Evolutionary conservation across 345 rosid species (phyloP).

Genomic region (Odontarrhena argentea): DNA sequence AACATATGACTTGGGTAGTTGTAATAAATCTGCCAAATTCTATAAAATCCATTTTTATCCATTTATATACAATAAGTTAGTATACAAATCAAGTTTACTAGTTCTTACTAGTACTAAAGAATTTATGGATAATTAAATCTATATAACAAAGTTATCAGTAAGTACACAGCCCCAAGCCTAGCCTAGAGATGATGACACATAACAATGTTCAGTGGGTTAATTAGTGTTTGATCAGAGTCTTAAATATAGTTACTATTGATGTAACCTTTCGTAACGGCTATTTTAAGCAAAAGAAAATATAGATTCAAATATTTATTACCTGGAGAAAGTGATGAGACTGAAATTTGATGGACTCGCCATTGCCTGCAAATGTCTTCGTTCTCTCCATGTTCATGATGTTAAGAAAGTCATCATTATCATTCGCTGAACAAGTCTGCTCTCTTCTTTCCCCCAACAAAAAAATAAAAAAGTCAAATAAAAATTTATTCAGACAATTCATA

Average conservation of each 20-base stretch:
- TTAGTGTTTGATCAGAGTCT: conserved; percentile 23
- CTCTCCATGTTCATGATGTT: conserved; percentile 44
- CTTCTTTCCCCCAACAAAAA: conserved; percentile 25
- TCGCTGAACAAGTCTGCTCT: conserved; percentile 40
- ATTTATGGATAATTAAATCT: neutral
- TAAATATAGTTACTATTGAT: conserved; percentile 17
- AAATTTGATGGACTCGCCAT: conserved; percentile 41
- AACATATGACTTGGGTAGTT: neutral
- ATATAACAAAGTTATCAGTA: neutral
- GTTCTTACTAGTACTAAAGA: neutral
- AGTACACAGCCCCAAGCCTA: conserved; percentile 20
- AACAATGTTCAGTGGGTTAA: conserved; percentile 33
- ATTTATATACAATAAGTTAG: neutral
- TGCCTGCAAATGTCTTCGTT: conserved; percentile 42
- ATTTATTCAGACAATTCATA: conserved; percentile 33
- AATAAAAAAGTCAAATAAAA: neutral
- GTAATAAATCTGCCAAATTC: conserved; percentile 3
- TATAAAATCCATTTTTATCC: neutral
- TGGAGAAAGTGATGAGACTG: conserved; percentile 41
- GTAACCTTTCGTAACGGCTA: conserved; percentile 33
- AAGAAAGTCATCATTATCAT: conserved; percentile 45
- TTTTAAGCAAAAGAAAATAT: neutral
- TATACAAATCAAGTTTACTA: neutral
- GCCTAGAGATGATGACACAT: conserved; percentile 29
- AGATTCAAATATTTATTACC: conserved; percentile 29